Evolutionary conservation across 2,329 filamentous ascomycete species (phyloP), one percentile per base, ranked within the genome.

Genomic region (Emmonsiellopsis sp.): DNA sequence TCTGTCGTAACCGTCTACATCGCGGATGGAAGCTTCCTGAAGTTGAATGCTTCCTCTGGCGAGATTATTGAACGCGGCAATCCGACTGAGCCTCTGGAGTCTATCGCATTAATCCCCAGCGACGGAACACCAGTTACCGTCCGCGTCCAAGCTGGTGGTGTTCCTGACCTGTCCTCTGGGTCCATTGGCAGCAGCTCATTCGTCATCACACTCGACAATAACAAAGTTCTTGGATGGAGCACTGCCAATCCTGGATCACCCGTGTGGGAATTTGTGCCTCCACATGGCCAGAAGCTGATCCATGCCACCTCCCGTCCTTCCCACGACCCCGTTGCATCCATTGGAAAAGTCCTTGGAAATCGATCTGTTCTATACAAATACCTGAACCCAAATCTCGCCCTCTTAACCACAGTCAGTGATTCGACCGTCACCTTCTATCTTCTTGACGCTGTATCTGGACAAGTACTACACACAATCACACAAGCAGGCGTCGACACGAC

Each of bases 361-460:
- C 83, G 93, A 43, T 85, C 84, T n/a, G 93, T 98, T 47, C 81
- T 92, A 58, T 98, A 98, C 81, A 98, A 98, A 73, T 97, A 97
- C 67, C 74, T 98, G 42, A 95, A 94, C 72, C 83, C 88, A 0
- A 96, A 95, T 70, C 80, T 88, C 6, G 77, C 90, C 2, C 78
- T 97, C 0, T 77, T 95, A 45, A 87, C 87, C 1, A 78, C 87
- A 1, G 72, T 84, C 2, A 78, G 85, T 36, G 78, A 85, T 21
- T 72, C 74, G 3, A 78, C 77, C 1, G 81, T 89, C 6, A 84
- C 83, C 0, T 77, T 94, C 57, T 90, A 92, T 63, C 77, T 97
- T 9, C 68, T 98, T 11, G 91, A 98, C 65, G 87, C 87, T 2
- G 79, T 95, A 6, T 94, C 91, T 9, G 93, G 93, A 31, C 80